These are phyloP conservation scores for Blastobotrys chiropterorum DNA, from an alignment of 805 yeast species.

Conservation along the genomic window DNA sequence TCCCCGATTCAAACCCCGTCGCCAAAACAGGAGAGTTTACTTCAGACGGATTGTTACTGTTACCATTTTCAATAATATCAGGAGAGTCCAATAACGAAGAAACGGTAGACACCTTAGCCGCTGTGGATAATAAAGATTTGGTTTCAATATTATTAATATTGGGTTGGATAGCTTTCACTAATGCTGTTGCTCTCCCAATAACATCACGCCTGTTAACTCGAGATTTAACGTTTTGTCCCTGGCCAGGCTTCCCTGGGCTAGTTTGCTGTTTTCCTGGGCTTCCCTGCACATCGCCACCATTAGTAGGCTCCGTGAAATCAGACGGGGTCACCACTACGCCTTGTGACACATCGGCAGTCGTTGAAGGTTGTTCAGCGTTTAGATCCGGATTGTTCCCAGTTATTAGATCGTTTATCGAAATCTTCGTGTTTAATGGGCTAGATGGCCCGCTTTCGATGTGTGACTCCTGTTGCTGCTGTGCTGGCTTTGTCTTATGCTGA, in stretches of 20 bases:
- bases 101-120: neutral
- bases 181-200: constrained; percentile 31
- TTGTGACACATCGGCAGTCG: neutral
- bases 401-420: constrained; percentile 5
- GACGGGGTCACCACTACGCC: neutral
- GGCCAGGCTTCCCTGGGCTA: constrained; percentile 29
- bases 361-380: constrained; percentile 2
- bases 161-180: constrained; percentile 21
- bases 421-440: constrained; percentile 3
- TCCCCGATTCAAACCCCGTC: neutral
- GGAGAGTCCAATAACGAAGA: neutral
- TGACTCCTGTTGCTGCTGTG: neutral
- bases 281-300: neutral
- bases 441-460: neutral
- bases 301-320: neutral
- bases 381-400: neutral
- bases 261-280: constrained; percentile 17
- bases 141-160: neutral
- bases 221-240: constrained; percentile 5
- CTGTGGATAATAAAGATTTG: neutral
- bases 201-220: constrained; percentile 47
- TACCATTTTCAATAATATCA: neutral
- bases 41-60: neutral
- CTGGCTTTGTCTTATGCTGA: neutral
- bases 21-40: neutral